phyloP scores from a whole-genome alignment of 352 stramenopile genomes.

The Globisporangium ultimum region DNA sequence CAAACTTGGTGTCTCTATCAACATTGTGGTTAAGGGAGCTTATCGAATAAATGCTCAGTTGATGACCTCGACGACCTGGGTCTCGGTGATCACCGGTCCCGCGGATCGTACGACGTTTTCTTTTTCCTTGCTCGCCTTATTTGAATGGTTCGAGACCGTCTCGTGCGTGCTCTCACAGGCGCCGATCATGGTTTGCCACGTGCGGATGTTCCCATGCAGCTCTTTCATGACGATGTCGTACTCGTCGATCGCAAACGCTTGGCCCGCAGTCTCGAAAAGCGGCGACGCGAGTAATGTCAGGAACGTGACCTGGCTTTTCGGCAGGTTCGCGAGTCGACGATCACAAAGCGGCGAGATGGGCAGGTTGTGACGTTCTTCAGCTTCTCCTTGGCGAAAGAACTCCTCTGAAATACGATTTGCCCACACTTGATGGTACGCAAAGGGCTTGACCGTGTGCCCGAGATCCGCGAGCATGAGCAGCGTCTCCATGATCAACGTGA shows the following conservation, averaged over 20 bases:
- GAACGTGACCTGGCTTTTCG: slow-evolving; percentile 63
- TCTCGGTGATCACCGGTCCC: neutral
- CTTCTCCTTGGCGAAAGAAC: slow-evolving; percentile 64
- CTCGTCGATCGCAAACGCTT: slow-evolving; percentile 60
- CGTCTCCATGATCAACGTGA: slow-evolving; percentile 72
- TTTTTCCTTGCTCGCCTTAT: slow-evolving; percentile 12
- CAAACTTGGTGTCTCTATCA: neutral
- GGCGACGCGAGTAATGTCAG: slow-evolving; percentile 59
- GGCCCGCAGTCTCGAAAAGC: slow-evolving; percentile 55
- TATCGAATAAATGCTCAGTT: neutral
- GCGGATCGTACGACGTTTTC: slow-evolving; percentile 1
- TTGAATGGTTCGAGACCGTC: slow-evolving; percentile 28
- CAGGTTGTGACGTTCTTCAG: slow-evolving; percentile 48
- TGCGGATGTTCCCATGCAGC: slow-evolving; percentile 44
- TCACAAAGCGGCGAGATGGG: slow-evolving; percentile 61
- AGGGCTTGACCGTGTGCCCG: slow-evolving; percentile 64
- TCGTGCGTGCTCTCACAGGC: slow-evolving; percentile 21
- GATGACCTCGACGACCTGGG: slow-evolving; percentile 7
- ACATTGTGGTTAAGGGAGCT: neutral
- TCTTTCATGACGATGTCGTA: slow-evolving; percentile 49
- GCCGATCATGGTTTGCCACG: slow-evolving; percentile 48
- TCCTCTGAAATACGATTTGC: slow-evolving; percentile 64
- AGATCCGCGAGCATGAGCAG: slow-evolving; percentile 68
- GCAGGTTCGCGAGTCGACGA: slow-evolving; percentile 50
- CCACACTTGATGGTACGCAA: slow-evolving; percentile 57